phyloP scores from a whole-genome alignment of 1,284 basidiomycete species.

The Trametes pubescens region DNA sequence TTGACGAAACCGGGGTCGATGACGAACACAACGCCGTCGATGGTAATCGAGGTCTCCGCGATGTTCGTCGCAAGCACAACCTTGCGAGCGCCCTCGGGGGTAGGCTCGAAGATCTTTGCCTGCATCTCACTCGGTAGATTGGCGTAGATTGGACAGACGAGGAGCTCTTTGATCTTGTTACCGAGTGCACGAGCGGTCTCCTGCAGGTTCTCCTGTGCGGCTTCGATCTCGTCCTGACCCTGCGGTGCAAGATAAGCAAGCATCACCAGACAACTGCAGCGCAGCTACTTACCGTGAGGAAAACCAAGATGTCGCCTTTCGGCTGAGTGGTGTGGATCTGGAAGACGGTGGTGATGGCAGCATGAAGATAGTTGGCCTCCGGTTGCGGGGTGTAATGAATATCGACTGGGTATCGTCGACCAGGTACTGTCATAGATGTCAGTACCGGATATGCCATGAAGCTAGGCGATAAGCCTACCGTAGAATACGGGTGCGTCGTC shows the following conservation, averaged over 20 bases:
- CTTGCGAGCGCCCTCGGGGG: conserved; percentile 95
- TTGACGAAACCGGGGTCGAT: conserved; percentile 99
- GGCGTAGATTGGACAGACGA: conserved; percentile 98
- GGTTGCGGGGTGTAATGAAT: conserved; percentile 98
- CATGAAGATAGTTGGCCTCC: conserved; percentile 98
- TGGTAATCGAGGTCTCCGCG: conserved; percentile 97
- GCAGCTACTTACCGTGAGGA: conserved; percentile 78
- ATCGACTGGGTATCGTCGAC: conserved; percentile 97
- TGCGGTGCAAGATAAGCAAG: conserved; percentile 39
- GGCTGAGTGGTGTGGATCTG: conserved; percentile 99
- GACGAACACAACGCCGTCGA: conserved; percentile 97
- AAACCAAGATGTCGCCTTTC: conserved; percentile 97
- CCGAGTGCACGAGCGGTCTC: conserved; percentile 95
- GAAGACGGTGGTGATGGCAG: conserved; percentile 98
- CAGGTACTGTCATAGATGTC: conserved; percentile 75
- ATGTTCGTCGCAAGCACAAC: conserved; percentile 99
- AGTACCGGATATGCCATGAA: not conserved
- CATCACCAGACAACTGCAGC: fast-evolving
- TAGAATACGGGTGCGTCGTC: conserved; percentile 95
- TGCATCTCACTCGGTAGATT: conserved; percentile 99
- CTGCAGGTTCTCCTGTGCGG: conserved; percentile 93
- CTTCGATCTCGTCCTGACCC: conserved; percentile 99
- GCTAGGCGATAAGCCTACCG: conserved; percentile 56
- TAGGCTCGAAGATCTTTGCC: conserved; percentile 99
- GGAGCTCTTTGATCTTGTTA: conserved; percentile 94